A percentile compares a stretch with the other conserved stretches of the same genome.
phyloP scores from a whole-genome alignment of 495 filamentous ascomycete genomes.

The Cercophora samala region DNA sequence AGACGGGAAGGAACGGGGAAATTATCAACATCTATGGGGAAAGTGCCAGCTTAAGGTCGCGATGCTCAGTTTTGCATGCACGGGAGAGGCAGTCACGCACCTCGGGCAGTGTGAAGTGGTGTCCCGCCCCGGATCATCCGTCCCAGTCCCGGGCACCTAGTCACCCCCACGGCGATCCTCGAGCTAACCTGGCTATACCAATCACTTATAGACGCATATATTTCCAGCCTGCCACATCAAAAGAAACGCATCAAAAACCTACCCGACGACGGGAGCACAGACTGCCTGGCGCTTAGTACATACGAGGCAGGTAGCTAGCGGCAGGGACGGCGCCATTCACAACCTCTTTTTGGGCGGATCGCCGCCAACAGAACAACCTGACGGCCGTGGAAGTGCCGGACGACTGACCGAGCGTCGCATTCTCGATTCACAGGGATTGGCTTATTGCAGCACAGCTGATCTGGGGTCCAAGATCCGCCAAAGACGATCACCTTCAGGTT shows the following conservation, averaged over 20 bases:
- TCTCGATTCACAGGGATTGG: constrained; percentile 35
- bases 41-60: too few species aligned
- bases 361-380: constrained; percentile 21
- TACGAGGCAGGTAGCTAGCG: not conserved
- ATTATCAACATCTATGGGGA: too few species aligned
- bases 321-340: not conserved
- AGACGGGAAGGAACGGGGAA: too few species aligned
- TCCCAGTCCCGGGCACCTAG: not conserved
- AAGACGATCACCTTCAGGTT: constrained; percentile 29
- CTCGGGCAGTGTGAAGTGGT: too few species aligned
- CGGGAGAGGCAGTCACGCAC: constrained; percentile 8
- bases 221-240: not conserved
- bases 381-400: constrained; percentile 32
- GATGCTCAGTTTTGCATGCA: constrained; percentile 14
- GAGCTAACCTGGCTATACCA: not conserved
- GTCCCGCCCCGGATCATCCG: not conserved
- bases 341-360: constrained; percentile 24
- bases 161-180: constrained; percentile 5
- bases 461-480: constrained; percentile 30
- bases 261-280: not conserved
- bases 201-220: not conserved
- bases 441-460: constrained; percentile 32
- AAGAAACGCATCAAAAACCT: too few species aligned
- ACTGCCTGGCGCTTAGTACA: constrained; percentile 2
- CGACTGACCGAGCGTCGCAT: constrained; percentile 17